phyloP scores from a whole-genome alignment of 768 basidiomycete species.

The Postia placenta region DNA sequence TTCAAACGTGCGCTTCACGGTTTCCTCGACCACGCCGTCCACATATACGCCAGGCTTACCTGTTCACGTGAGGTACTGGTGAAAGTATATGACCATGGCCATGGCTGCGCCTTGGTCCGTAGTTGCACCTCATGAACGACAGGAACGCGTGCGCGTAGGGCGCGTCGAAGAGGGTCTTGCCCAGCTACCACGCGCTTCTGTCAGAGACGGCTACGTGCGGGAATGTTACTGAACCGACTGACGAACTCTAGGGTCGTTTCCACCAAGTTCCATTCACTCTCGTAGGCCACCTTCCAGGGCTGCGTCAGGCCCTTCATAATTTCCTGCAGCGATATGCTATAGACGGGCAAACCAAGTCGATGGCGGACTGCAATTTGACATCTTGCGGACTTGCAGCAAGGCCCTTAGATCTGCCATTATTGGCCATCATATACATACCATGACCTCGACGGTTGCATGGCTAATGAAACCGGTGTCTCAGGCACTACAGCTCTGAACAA shows the following conservation, averaged over 20 bases:
- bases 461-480: no score
- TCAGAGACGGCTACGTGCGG: background rate
- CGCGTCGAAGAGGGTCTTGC: constrained; percentile 69
- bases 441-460: constrained; percentile 52
- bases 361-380: constrained; percentile 60
- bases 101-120: constrained; percentile 38
- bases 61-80: constrained; percentile 96
- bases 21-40: no score
- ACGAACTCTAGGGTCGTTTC: constrained; percentile 87
- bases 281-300: constrained; percentile 76
- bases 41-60: constrained; percentile 89
- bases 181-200: constrained; percentile 40
- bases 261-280: constrained; percentile 77
- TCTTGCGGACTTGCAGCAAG: constrained; percentile 32
- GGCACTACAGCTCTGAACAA: no score
- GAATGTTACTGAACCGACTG: constrained; percentile 17
- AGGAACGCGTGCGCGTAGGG: constrained; percentile 69
- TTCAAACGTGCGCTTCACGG: no score
- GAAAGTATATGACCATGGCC: constrained; percentile 68
- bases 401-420: background rate
- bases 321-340: background rate
- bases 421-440: constrained; percentile 37
- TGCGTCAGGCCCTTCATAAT: background rate
- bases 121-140: constrained; percentile 52
- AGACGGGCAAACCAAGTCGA: constrained; percentile 59